phyloP scores from a whole-genome alignment of 441 rosid species.

The Isatis lusitanica region DNA sequence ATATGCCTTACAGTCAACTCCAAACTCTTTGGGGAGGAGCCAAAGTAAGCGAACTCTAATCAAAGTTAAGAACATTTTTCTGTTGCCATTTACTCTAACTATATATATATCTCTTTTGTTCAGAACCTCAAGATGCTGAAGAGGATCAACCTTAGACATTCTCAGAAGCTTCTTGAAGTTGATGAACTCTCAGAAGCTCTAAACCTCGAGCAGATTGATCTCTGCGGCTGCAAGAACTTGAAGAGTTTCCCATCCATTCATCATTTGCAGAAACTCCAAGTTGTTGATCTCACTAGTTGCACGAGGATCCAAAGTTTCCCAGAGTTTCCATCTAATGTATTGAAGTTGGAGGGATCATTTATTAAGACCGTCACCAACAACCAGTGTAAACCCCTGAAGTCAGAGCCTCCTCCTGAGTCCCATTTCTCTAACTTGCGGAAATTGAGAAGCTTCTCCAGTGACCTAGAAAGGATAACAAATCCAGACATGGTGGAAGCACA shows the following conservation, averaged over 20 bases:
- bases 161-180: not conserved
- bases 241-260: slow-evolving; percentile 4
- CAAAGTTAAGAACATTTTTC: not conserved
- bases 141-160: slow-evolving; percentile 19
- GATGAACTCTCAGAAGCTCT: slow-evolving; percentile 14
- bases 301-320: not conserved
- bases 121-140: slow-evolving; percentile 23
- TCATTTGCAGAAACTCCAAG: not conserved
- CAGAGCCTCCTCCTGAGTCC: not conserved
- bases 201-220: slow-evolving; percentile 18
- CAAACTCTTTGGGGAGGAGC: slow-evolving; percentile 32
- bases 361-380: not conserved
- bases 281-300: slow-evolving; percentile 11
- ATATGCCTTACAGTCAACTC: slow-evolving; percentile 31
- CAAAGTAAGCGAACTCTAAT: slow-evolving; percentile 23
- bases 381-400: not conserved
- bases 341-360: not conserved
- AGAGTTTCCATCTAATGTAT: slow-evolving; percentile 12
- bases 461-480: not conserved
- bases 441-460: not conserved
- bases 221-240: slow-evolving; percentile 18
- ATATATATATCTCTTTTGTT: not conserved
- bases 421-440: not conserved
- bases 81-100: not conserved
- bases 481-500: not conserved